These are phyloP conservation scores for Nidularia pulvinata DNA, from an alignment of 768 basidiomycete species.

Conservation along the genomic window DNA sequence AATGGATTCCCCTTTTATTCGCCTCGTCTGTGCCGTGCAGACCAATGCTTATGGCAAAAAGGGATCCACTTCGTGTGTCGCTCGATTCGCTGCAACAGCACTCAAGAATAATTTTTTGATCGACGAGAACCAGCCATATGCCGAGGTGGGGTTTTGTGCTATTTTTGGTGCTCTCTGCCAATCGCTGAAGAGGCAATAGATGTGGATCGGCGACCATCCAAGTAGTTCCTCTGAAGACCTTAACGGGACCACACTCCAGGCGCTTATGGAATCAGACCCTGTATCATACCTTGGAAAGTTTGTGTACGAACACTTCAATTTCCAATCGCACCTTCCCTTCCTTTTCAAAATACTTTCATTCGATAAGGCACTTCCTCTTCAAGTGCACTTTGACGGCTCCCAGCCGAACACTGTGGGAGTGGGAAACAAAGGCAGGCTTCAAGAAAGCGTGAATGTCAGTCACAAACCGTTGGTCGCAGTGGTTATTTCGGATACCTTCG, in stretches of 20 bases:
- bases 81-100: background rate
- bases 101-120: background rate
- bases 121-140: conserved; percentile 1
- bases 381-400: background rate
- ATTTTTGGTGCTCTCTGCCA: background rate
- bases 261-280: background rate
- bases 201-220: background rate
- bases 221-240: background rate
- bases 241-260: background rate
- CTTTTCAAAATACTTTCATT: background rate
- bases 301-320: background rate
- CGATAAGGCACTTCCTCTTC: background rate
- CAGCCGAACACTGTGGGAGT: background rate
- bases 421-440: background rate
- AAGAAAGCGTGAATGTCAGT: background rate
- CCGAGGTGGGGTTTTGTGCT: background rate
- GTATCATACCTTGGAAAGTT: background rate
- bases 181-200: background rate
- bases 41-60: background rate
- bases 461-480: background rate
- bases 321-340: background rate
- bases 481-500: background rate
- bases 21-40: background rate
- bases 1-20: background rate
- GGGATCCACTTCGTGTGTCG: background rate